phyloP scores from a whole-genome alignment of 208 protist genomes.

The Endotrypanum monterogeii region DNA sequence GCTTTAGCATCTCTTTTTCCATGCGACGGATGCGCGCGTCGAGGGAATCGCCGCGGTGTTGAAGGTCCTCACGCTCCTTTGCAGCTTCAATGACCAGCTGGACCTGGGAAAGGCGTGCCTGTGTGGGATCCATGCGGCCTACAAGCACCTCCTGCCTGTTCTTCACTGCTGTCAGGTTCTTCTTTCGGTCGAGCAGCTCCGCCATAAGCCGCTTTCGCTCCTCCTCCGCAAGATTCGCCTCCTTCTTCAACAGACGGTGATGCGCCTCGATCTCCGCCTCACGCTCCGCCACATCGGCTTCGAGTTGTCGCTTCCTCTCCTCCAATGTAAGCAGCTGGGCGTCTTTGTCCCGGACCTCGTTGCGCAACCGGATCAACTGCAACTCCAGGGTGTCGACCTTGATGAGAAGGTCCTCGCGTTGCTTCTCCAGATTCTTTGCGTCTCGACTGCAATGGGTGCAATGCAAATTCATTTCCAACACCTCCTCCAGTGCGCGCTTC shows the following conservation, averaged over 20 bases:
- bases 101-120: conserved; percentile 71
- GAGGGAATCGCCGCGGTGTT: conserved; percentile 79
- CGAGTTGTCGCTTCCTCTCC: conserved; percentile 77
- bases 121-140: conserved; percentile 67
- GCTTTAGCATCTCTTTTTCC: conserved; percentile 76
- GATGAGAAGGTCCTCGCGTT: conserved; percentile 82
- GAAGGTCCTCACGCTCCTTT: conserved; percentile 86
- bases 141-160: conserved; percentile 82
- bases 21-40: conserved; percentile 76
- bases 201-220: conserved; percentile 64
- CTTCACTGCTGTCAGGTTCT: conserved; percentile 53
- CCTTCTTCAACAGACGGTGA: conserved; percentile 74
- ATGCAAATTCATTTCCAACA: conserved; percentile 84
- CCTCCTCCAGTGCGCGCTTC: conserved; percentile 47
- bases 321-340: conserved; percentile 74
- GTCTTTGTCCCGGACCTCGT: conserved; percentile 45
- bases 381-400: conserved; percentile 85
- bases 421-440: conserved; percentile 43
- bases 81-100: conserved; percentile 85
- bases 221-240: conserved; percentile 85
- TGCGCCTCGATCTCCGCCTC: conserved; percentile 86
- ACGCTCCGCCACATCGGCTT: conserved; percentile 62
- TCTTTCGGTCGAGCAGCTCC: conserved; percentile 77
- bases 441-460: conserved; percentile 77
- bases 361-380: conserved; percentile 80